Percentiles rank a stretch among this genome's conserved stretches.
phyloP scores from a whole-genome alignment of 225 moss, liverwort and hornwort species.

The Polytrichum formosum region DNA sequence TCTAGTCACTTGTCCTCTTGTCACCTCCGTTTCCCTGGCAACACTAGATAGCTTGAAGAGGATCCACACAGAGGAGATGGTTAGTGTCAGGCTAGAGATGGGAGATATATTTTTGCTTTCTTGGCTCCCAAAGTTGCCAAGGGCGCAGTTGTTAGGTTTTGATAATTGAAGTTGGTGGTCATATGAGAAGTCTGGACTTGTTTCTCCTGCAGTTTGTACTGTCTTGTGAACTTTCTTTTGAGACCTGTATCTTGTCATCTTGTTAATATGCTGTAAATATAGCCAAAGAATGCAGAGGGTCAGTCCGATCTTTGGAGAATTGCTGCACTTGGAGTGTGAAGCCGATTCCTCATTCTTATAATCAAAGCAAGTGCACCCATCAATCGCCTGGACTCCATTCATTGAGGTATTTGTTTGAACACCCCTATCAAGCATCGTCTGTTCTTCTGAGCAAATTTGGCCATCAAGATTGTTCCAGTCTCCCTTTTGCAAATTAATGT shows the following conservation, averaged over 20 bases:
- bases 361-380: neutral
- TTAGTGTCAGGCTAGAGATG: neutral
- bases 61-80: slow-evolving; percentile 9
- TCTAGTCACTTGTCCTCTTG: slow-evolving; percentile 2
- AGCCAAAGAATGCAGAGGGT: slow-evolving; percentile 32
- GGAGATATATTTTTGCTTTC: neutral
- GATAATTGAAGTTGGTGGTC: neutral
- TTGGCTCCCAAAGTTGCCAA: neutral
- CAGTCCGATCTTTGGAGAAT: slow-evolving; percentile 14
- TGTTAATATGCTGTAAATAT: slow-evolving; percentile 8
- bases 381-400: slow-evolving; percentile 5
- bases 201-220: neutral
- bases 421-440: slow-evolving; percentile 3
- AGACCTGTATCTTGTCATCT: slow-evolving; percentile 7
- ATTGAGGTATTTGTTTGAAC: slow-evolving; percentile 3
- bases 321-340: neutral
- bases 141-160: no score
- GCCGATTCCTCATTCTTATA: neutral
- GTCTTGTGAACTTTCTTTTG: neutral
- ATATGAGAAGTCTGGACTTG: neutral
- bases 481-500: slow-evolving; percentile 2
- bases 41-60: slow-evolving; percentile 3
- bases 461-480: neutral
- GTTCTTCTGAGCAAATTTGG: neutral
- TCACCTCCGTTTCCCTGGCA: neutral